Conservation (phyloP, 1,284 basidiomycete genomes). For the Ceratobasidium sp. region DNA sequence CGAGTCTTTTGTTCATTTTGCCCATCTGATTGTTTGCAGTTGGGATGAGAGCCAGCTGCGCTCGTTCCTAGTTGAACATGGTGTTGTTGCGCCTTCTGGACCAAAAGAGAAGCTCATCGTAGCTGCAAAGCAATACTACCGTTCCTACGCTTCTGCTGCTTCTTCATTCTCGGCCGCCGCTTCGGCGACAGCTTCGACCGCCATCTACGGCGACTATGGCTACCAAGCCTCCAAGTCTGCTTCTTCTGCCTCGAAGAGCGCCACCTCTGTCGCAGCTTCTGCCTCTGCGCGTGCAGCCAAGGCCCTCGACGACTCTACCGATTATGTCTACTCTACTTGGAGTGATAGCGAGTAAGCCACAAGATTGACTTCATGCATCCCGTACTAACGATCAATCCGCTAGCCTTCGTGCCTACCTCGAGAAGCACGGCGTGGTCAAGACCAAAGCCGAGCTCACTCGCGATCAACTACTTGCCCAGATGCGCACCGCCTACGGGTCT, state of each 20-base stretch:
- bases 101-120: slow-evolving; percentile 80
- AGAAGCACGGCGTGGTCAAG: slow-evolving; percentile 75
- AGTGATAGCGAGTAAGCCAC: slow-evolving; percentile 68
- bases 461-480: slow-evolving; percentile 71
- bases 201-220: slow-evolving; percentile 62
- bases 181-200: slow-evolving; percentile 58
- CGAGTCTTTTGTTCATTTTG: background rate
- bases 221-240: slow-evolving; percentile 59
- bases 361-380: background rate
- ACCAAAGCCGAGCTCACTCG: slow-evolving; percentile 67
- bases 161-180: slow-evolving; percentile 58
- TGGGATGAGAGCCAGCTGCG: slow-evolving; percentile 87
- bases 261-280: slow-evolving; percentile 51
- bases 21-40: slow-evolving; percentile 51
- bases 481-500: slow-evolving; percentile 69
- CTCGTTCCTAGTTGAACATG: slow-evolving; percentile 85
- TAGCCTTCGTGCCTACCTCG: slow-evolving; percentile 63
- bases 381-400: background rate
- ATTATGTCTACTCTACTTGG: slow-evolving; percentile 90
- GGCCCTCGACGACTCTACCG: slow-evolving; percentile 74
- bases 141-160: slow-evolving; percentile 63
- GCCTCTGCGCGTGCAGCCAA: slow-evolving; percentile 64
- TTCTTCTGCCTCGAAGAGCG: slow-evolving; percentile 48
- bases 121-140: slow-evolving; percentile 76
- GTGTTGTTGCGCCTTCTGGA: slow-evolving; percentile 80